Conservation (phyloP, 768 basidiomycete species). For the Candolleomyces aberdarensis region DNA sequence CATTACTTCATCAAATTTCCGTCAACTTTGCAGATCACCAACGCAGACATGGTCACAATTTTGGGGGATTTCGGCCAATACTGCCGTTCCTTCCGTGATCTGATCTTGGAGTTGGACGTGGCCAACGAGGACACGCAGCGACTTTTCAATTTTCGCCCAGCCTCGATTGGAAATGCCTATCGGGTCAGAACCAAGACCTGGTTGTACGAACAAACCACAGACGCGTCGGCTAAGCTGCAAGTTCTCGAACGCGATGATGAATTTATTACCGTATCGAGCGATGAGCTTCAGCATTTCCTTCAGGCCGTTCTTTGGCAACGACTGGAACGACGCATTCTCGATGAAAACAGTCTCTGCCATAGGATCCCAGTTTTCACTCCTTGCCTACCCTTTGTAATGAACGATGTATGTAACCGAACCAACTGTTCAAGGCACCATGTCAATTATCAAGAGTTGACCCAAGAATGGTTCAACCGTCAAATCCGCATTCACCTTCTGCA, state of each 20-base stretch:
- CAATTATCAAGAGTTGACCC: neutral
- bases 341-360: constrained; percentile 9
- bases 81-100: constrained; percentile 23
- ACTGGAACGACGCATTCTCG: constrained; percentile 1
- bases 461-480: constrained; percentile 14
- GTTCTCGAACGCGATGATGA: constrained; percentile 9
- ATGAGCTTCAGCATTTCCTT: constrained; percentile 10
- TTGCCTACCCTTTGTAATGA: constrained; percentile 12
- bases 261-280: constrained; percentile 8
- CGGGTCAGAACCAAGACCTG: constrained; percentile 26
- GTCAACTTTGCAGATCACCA: constrained; percentile 18
- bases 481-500: constrained; percentile 20
- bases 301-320: constrained; percentile 8
- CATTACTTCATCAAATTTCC: constrained; percentile 32
- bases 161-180: constrained; percentile 26
- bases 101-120: constrained; percentile 24
- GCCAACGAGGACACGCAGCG: constrained; percentile 21
- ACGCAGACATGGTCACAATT: constrained; percentile 24
- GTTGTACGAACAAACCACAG: constrained; percentile 17
- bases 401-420: constrained; percentile 8
- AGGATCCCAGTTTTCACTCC: constrained; percentile 13
- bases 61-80: constrained; percentile 36
- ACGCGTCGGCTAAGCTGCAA: neutral
- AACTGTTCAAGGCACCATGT: constrained; percentile 14
- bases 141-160: constrained; percentile 30